A percentile compares a stretch with the other conserved stretches of the same genome.
Conservation (phyloP, 176 grass and related monocot genomes). For the Areca catechu region DNA sequence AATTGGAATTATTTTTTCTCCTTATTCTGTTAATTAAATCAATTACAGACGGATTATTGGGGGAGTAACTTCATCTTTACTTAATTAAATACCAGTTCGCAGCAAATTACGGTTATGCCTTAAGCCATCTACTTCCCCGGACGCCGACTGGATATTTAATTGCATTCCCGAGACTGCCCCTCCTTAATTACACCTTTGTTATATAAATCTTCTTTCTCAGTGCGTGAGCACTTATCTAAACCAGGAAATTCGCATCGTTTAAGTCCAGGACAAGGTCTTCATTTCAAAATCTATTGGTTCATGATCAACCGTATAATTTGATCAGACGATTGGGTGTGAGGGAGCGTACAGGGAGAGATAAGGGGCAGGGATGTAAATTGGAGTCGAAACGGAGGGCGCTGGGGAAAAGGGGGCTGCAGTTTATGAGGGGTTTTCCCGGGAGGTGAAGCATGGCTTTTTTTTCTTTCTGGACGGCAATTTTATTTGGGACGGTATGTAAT, state of each 20-base stretch:
- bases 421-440: no score
- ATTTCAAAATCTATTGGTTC: no score
- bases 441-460: not conserved
- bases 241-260: no score
- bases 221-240: no score
- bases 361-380: no score
- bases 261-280: no score
- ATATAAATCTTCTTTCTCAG: no score
- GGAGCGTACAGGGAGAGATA: no score
- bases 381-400: no score
- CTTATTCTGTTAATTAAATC: slow-evolving; percentile 9
- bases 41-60: slow-evolving; percentile 19
- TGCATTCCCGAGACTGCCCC: slow-evolving; percentile 15
- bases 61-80: slow-evolving; percentile 15
- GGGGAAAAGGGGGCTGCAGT: not conserved
- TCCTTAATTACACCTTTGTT: not conserved
- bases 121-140: not conserved
- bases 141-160: not conserved
- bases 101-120: slow-evolving; percentile 11
- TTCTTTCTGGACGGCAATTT: not conserved
- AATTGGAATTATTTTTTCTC: not conserved
- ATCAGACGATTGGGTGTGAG: no score
- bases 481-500: slow-evolving; percentile 18
- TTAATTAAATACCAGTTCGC: slow-evolving; percentile 12
- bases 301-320: no score